These are phyloP conservation scores for Helicostylum pulchrum DNA, from an alignment of 192 early-diverging fungal species.

Conservation along the genomic window DNA sequence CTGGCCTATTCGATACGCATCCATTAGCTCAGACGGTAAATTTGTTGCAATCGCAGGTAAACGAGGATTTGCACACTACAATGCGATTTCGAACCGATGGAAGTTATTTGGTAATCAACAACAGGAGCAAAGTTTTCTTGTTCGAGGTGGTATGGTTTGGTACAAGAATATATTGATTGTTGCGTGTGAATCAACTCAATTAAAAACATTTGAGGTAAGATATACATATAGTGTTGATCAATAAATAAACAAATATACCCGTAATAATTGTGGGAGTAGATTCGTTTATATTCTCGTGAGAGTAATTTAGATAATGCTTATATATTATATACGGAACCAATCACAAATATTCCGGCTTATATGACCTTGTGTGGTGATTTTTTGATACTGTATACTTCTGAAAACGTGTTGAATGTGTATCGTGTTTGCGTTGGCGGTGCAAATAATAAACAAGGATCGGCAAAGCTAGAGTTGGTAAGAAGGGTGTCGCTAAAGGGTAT, in stretches of 20 bases:
- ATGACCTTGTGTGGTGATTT: constrained; percentile 54
- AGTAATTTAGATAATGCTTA: constrained; percentile 64
- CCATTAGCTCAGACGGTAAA: constrained; percentile 64
- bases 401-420: constrained; percentile 60
- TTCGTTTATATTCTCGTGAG: constrained; percentile 71
- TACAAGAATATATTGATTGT: constrained; percentile 64
- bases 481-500: constrained; percentile 55
- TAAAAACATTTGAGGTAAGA: constrained; percentile 22
- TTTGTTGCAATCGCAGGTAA: constrained; percentile 84
- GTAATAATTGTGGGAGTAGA: constrained; percentile 35
- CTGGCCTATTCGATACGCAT: constrained; percentile 79
- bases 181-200: constrained; percentile 53
- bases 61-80: constrained; percentile 81
- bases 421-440: constrained; percentile 24
- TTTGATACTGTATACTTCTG: constrained; percentile 56
- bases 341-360: constrained; percentile 45
- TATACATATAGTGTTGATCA: background rate
- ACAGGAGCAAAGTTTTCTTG: constrained; percentile 69
- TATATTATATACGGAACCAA: constrained; percentile 53
- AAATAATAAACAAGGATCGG: constrained; percentile 6
- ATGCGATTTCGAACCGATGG: constrained; percentile 70
- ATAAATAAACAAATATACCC: background rate
- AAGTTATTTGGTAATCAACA: constrained; percentile 87
- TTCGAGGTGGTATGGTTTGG: constrained; percentile 73
- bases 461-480: constrained; percentile 40